A percentile compares a stretch with the other conserved stretches of the same genome.
These are phyloP conservation scores for Penicillium sclerotiorum DNA, from an alignment of 2,329 filamentous ascomycete genomes.

Conservation along the genomic window DNA sequence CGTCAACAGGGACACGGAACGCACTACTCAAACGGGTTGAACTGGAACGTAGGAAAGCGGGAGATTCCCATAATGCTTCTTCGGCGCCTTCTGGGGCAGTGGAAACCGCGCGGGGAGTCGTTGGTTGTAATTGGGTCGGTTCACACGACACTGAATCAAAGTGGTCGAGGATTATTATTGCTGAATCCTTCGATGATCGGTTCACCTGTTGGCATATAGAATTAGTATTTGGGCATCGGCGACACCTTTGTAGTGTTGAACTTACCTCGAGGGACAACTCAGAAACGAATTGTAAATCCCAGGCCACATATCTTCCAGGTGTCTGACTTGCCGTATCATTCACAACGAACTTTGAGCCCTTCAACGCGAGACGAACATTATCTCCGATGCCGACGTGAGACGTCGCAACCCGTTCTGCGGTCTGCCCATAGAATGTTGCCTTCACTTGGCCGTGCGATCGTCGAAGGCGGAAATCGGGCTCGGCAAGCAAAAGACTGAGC, in stretches of 20 bases:
- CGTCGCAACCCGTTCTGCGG: slow-evolving; percentile 69
- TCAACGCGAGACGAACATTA: slow-evolving; percentile 68
- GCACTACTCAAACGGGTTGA: slow-evolving; percentile 70
- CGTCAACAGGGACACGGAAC: slow-evolving; percentile 66
- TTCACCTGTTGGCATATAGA: slow-evolving; percentile 27
- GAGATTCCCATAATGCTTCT: slow-evolving; percentile 68
- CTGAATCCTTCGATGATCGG: slow-evolving; percentile 21
- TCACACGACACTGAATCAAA: background rate
- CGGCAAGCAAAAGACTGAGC: slow-evolving; percentile 78
- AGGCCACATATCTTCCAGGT: slow-evolving; percentile 59
- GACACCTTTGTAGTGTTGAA: background rate
- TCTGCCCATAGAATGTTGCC: slow-evolving; percentile 70
- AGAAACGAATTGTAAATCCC: slow-evolving; percentile 56
- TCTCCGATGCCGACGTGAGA: slow-evolving; percentile 77
- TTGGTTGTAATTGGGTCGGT: too few relatives aligned
- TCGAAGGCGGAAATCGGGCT: slow-evolving; percentile 80
- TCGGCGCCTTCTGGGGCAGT: slow-evolving; percentile 31
- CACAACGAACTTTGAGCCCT: slow-evolving; percentile 66
- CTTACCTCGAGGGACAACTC: slow-evolving; percentile 41
- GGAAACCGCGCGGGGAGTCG: slow-evolving; percentile 28
- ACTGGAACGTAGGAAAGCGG: slow-evolving; percentile 75
- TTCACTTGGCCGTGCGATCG: slow-evolving; percentile 78
- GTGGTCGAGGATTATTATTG: background rate
- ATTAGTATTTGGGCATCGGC: background rate
- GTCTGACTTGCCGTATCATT: slow-evolving; percentile 56